Percentiles rank a stretch among this genome's conserved stretches.
phyloP scores from a whole-genome alignment of 129 eudicot species.

The Tagetes erecta region DNA sequence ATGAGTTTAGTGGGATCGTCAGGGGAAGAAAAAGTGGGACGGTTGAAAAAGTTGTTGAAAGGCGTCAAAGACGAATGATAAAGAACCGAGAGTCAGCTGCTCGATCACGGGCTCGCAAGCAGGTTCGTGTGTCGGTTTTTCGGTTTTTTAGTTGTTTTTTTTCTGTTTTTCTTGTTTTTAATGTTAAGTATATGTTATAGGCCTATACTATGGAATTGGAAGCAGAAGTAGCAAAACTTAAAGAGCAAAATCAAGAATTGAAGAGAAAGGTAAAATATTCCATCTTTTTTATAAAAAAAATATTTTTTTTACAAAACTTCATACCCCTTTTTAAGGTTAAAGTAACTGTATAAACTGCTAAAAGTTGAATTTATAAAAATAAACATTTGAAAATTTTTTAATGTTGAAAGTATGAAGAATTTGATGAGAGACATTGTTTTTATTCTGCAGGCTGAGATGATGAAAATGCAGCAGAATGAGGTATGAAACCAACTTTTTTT shows the following conservation, averaged over 20 bases:
- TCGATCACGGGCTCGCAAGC: conserved; percentile 93
- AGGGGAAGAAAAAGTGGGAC: conserved; percentile 65
- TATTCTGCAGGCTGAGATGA: conserved; percentile 60
- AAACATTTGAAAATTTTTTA: not conserved
- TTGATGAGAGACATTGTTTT: not conserved
- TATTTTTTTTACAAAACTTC: not conserved
- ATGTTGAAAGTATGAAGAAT: not conserved
- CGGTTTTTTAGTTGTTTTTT: not conserved
- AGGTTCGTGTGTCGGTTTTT: conserved; percentile 49
- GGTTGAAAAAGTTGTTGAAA: conserved; percentile 81
- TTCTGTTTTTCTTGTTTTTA: not conserved
- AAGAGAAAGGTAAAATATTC: conserved; percentile 62
- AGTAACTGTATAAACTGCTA: not conserved
- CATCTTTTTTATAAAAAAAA: not conserved
- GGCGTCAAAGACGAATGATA: conserved; percentile 95
- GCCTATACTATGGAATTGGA: conserved; percentile 94
- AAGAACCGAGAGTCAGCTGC: conserved; percentile 98
- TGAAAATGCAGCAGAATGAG: conserved; percentile 92
- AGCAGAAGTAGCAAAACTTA: conserved; percentile 83
- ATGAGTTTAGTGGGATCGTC: conserved; percentile 65
- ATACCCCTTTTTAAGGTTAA: not conserved
- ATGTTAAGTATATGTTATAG: conserved; percentile 30
- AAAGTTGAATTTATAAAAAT: not conserved
- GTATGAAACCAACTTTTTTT: conserved; percentile 25
- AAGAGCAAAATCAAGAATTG: conserved; percentile 72